phyloP scores from a whole-genome alignment of 345 rosid genomes.

The Hibiscus tridactylites region DNA sequence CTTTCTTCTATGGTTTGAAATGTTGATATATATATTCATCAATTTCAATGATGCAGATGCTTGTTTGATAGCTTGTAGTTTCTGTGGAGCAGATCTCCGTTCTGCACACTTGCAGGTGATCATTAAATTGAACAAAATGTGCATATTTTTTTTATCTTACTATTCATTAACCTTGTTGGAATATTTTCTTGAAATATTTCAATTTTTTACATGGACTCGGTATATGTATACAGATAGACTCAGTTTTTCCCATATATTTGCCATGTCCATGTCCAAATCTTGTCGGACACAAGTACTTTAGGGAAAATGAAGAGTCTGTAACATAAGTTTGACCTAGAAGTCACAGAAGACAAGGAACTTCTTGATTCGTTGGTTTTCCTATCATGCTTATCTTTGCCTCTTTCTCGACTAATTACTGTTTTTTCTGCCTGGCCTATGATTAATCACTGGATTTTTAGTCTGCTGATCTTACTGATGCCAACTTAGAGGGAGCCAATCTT shows the following conservation, averaged over 20 bases:
- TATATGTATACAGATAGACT: too few species aligned
- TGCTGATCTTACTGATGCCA: slow-evolving; percentile 92
- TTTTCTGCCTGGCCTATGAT: not conserved
- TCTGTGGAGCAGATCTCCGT: slow-evolving; percentile 83
- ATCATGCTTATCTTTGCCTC: not conserved
- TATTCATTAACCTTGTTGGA: not conserved
- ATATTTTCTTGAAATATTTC: not conserved
- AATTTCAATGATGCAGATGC: slow-evolving; percentile 54
- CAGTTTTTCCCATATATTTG: not conserved
- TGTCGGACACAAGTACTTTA: not conserved
- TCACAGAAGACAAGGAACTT: not conserved
- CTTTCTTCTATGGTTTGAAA: not conserved
- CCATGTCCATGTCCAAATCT: not conserved
- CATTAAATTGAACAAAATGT: not conserved
- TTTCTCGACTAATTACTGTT: not conserved
- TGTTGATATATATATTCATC: not conserved
- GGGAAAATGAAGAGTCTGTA: not conserved
- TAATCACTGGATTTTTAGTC: slow-evolving; percentile 33
- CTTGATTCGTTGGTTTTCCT: not conserved
- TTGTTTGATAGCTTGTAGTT: slow-evolving; percentile 72
- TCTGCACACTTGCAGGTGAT: slow-evolving; percentile 83
- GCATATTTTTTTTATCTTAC: not conserved
- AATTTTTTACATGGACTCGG: not conserved
- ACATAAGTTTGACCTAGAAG: not conserved
- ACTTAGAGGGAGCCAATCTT: slow-evolving; percentile 85